These are phyloP conservation scores for Polysphondylium violaceum DNA, from an alignment of 78 protist genomes.

Conservation along the genomic window DNA sequence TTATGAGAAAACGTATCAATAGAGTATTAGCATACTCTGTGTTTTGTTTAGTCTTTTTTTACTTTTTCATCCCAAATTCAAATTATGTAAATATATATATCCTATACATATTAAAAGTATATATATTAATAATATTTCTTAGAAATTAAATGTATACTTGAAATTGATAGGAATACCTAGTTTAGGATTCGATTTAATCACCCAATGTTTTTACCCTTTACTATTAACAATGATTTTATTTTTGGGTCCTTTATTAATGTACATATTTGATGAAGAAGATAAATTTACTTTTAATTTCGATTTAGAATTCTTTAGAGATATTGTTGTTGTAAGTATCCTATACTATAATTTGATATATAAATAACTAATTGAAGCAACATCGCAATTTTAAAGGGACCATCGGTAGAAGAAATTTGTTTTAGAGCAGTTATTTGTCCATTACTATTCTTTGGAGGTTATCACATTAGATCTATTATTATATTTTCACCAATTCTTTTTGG, in stretches of 20 bases:
- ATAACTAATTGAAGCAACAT: neutral
- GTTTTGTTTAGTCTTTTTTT: conserved; percentile 22
- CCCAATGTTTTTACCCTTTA: neutral
- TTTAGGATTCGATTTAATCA: neutral
- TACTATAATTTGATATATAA: neutral
- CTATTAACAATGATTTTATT: conserved; percentile 45
- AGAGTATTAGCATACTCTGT: conserved; percentile 11
- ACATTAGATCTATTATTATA: conserved; percentile 11
- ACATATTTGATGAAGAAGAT: neutral
- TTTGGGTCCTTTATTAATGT: conserved; percentile 59
- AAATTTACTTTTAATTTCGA: neutral
- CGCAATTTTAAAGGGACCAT: conserved; percentile 37
- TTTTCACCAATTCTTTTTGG: conserved; percentile 74
- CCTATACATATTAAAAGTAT: neutral
- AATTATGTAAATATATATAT: conserved; percentile 11
- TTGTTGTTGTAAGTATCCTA: conserved; percentile 11
- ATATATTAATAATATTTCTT: neutral
- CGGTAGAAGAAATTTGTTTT: conserved; percentile 50
- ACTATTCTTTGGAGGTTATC: conserved; percentile 53
- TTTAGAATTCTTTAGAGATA: conserved; percentile 25
- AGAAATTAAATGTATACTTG: conserved; percentile 37
- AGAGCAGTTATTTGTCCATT: conserved; percentile 61
- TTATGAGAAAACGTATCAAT: conserved; percentile 24
- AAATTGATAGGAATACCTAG: conserved; percentile 26
- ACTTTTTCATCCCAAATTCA: conserved; percentile 38